phyloP scores from a whole-genome alignment of 2,329 filamentous ascomycete species.

The Cercospora berteroae region DNA sequence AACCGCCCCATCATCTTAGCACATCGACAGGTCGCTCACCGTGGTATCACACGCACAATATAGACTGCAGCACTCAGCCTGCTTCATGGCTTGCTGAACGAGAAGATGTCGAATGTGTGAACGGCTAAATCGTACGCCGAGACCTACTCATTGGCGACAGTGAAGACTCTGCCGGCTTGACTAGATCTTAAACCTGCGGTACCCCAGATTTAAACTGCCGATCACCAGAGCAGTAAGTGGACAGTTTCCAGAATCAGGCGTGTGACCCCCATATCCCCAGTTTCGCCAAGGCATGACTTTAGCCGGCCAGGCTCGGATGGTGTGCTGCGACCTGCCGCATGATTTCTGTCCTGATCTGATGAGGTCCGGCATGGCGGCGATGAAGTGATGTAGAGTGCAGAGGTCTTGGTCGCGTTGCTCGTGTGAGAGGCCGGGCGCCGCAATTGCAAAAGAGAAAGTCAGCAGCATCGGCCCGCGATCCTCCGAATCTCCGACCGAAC shows the following conservation, averaged over 20 bases:
- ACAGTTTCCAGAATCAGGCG: not conserved
- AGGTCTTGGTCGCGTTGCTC: not conserved
- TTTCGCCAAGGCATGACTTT: not conserved
- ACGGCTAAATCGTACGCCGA: not conserved
- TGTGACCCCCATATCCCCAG: slow-evolving; percentile 1
- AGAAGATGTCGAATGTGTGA: not conserved
- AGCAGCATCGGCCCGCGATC: not conserved
- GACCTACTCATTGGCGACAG: not conserved
- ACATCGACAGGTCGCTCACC: not conserved
- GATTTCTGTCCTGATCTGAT: not conserved
- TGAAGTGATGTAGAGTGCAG: not conserved
- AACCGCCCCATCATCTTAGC: not conserved
- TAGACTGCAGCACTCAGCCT: not conserved
- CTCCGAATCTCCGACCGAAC: not conserved
- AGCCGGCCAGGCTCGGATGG: not conserved
- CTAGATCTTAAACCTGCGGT: not conserved
- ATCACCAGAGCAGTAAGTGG: not conserved
- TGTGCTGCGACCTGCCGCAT: not conserved
- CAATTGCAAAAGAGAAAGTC: not conserved
- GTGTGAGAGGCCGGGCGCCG: not conserved
- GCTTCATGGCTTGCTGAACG: not conserved
- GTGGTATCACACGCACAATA: not conserved
- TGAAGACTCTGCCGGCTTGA: not conserved
- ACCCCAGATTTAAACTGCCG: not conserved
- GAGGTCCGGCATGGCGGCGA: not conserved